These are phyloP conservation scores for Apiospora kogelbergensis DNA, from an alignment of 2,329 filamentous ascomycete species.

Conservation along the genomic window DNA sequence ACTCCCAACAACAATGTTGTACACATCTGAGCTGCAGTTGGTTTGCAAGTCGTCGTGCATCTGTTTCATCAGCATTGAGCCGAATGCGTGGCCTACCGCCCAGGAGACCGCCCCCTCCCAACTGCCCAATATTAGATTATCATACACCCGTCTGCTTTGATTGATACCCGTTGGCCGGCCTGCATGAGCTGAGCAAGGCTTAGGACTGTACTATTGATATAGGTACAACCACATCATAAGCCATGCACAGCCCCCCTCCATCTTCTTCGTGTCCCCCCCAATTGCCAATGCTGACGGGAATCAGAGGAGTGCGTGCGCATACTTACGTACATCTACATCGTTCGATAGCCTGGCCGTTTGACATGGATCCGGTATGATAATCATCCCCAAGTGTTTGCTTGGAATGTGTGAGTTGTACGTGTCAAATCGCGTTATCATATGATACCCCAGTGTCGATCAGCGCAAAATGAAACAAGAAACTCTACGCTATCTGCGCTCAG, in stretches of 20 bases:
- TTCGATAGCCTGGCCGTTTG: not conserved
- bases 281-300: conserved; percentile 4
- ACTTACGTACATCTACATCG: not conserved
- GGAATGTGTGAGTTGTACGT: not conserved
- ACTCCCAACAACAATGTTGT: not conserved
- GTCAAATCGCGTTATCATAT: not conserved
- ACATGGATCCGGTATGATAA: not conserved
- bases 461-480: conserved; percentile 3
- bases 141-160: not conserved
- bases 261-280: not conserved
- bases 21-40: not conserved
- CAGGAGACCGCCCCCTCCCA: not conserved
- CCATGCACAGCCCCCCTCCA: not conserved
- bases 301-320: not conserved
- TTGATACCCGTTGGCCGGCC: not conserved
- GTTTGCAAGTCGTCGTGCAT: conserved; percentile 7
- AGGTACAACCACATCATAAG: not conserved
- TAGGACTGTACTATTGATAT: not conserved
- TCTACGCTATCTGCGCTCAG: not conserved
- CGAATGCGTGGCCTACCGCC: not conserved
- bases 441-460: not conserved
- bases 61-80: conserved; percentile 7
- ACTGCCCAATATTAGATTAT: not conserved
- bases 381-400: not conserved
- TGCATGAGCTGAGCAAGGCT: not conserved